Conservation (phyloP, 2,329 filamentous ascomycete species). For the Fusarium dimerum region DNA sequence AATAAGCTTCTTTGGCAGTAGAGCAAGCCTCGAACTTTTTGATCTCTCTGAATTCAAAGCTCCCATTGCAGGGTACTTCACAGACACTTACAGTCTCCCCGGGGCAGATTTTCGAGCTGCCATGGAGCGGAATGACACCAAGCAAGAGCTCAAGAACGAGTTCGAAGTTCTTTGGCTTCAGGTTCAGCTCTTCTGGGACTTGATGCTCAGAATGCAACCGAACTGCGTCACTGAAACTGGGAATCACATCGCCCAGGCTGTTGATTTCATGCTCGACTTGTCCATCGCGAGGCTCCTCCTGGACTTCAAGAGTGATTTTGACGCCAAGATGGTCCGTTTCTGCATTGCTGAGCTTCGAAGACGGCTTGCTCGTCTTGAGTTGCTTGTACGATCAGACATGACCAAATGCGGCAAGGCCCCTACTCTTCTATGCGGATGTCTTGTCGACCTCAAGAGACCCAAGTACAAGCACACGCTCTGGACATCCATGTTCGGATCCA, state of each 20-base stretch:
- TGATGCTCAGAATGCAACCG: constrained; percentile 17
- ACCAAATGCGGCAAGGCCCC: constrained; percentile 6
- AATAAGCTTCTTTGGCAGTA: not conserved
- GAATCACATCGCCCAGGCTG: not conserved
- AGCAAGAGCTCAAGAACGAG: constrained; percentile 1
- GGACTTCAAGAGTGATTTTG: not conserved
- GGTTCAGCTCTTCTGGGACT: constrained; percentile 17
- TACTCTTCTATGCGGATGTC: constrained; percentile 14
- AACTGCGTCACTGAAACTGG: constrained; percentile 5
- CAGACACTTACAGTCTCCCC: not conserved
- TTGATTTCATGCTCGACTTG: constrained; percentile 15
- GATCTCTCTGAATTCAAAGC: not conserved
- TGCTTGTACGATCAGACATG: constrained; percentile 3
- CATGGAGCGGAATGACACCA: not conserved
- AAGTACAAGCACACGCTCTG: constrained; percentile 14
- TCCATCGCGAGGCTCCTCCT: constrained; percentile 1
- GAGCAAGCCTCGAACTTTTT: not conserved
- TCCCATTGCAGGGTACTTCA: constrained; percentile 8
- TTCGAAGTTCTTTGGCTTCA: constrained; percentile 14
- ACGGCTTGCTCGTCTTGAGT: constrained; percentile 8
- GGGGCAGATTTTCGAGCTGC: constrained; percentile 1
- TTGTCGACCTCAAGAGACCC: constrained; percentile 8
- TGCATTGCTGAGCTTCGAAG: constrained; percentile 9
- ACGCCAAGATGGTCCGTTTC: not conserved
- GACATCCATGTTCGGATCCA: constrained; percentile 8